Evolutionary conservation across 805 yeast species (phyloP).

Genomic region (Metschnikowia arizonensis): DNA sequence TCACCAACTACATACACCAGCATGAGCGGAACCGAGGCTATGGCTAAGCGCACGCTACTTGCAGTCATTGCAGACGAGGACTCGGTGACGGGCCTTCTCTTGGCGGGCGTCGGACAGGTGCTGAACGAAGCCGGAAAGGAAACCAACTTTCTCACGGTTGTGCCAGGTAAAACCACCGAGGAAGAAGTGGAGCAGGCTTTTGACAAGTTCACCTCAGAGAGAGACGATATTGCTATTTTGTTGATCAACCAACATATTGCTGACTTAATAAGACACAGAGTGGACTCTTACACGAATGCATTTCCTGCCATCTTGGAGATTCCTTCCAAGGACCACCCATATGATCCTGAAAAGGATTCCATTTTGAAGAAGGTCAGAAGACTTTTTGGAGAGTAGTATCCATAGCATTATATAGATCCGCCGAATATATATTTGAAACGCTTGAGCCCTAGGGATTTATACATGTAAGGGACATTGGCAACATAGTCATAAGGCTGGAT

Average conservation of each 20-base stretch:
- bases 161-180: slow-evolving; percentile 68
- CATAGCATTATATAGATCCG: neutral
- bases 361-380: slow-evolving; percentile 92
- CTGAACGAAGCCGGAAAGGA: slow-evolving; percentile 54
- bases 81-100: slow-evolving; percentile 89
- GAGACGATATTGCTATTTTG: slow-evolving; percentile 90
- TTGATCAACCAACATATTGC: slow-evolving; percentile 94
- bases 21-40: slow-evolving; percentile 35
- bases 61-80: slow-evolving; percentile 98
- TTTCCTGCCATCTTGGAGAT: slow-evolving; percentile 96
- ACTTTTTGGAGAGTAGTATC: slow-evolving; percentile 79
- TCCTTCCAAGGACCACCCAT: slow-evolving; percentile 98
- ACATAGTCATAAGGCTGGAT: neutral
- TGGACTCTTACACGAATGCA: slow-evolving; percentile 82
- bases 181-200: slow-evolving; percentile 76
- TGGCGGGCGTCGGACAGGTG: slow-evolving; percentile 94
- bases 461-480: neutral
- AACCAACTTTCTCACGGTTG: slow-evolving; percentile 78
- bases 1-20: slow-evolving; percentile 2
- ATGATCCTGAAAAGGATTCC: slow-evolving; percentile 97
- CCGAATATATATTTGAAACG: neutral
- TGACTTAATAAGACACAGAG: slow-evolving; percentile 75
- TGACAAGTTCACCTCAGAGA: slow-evolving; percentile 60
- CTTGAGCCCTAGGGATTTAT: neutral
- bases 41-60: slow-evolving; percentile 70